Evolutionary conservation across 495 filamentous ascomycete species (phyloP), one percentile per base, ranked within the genome.

Genomic region (Neurospora terricola): DNA sequence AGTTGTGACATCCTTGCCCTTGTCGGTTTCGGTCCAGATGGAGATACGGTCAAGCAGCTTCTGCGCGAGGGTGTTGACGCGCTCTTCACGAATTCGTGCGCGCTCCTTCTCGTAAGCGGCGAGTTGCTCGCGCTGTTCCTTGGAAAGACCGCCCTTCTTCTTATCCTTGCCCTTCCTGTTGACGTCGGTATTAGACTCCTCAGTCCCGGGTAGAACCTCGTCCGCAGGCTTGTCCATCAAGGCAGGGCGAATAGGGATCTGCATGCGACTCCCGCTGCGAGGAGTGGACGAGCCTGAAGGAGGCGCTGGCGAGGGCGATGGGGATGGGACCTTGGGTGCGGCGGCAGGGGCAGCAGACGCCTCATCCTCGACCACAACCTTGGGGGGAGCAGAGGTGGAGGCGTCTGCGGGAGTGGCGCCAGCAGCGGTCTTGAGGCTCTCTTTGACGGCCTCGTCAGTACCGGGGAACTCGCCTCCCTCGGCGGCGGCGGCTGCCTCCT

Each of bases 11-110:
- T 96, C 94, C 2, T 80, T 59, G 38, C 90, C 89, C 84, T 96
- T 96, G 84, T 98, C 96, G 5, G 94, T 97, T 82, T 99, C 96
- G 12, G 96, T 98, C 94, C 94, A 98, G 10, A 98, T 90, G 75
- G 91, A 95, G 78, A 99, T 90, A 68, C 94, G 91, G 79, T 97
- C 92, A 38, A 97, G 82, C 8, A 99, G 87, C 80, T 98, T 98
- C 76, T 90, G 88, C 9, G 90, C 86, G 37, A 99, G 86, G 1
- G 90, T 94, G 68, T 92, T 89, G 43, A 98, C 92, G 40, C 96
- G 92, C 77, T 98, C 94, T 78, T 97, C 90, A n/a, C 96, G 91
- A 66, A 96, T 88, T 75, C 86, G 87, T 72, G 89, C 88, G 9
- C 96, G 91, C 83, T 99, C 96, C 71, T 87, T 86, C 81, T 99